phyloP scores from a whole-genome alignment of 768 basidiomycete species.

The Trametes maxima region DNA sequence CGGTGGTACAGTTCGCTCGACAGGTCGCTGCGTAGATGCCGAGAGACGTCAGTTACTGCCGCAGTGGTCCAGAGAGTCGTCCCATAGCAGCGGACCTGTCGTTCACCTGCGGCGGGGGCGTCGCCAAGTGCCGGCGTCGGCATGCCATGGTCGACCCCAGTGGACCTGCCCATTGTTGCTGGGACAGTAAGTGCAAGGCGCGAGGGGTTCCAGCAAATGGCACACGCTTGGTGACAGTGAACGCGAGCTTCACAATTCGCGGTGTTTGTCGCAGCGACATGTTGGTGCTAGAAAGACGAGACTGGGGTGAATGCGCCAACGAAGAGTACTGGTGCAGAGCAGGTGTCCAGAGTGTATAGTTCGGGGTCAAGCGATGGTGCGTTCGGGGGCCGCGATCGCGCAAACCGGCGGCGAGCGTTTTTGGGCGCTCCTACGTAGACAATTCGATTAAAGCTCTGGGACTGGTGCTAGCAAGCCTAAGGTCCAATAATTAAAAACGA shows the following conservation, averaged over 20 bases:
- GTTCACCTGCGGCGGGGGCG: constrained; percentile 60
- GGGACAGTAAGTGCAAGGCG: neutral
- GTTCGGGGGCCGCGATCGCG: neutral
- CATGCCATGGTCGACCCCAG: too few relatives aligned
- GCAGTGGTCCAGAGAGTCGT: constrained; percentile 1
- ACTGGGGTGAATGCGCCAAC: too few relatives aligned
- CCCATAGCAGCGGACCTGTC: constrained; percentile 45
- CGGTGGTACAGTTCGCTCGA: constrained; percentile 67
- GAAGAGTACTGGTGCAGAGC: too few relatives aligned
- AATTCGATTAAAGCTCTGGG: too few relatives aligned
- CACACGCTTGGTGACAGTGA: neutral
- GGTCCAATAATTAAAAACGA: neutral
- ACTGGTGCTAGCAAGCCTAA: neutral
- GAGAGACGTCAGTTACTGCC: constrained; percentile 4
- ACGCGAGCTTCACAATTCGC: neutral
- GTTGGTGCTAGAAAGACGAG: neutral
- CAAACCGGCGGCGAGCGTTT: neutral
- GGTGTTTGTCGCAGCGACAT: neutral
- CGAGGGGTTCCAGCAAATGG: neutral
- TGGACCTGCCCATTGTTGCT: neutral
- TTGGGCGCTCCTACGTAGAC: too few relatives aligned
- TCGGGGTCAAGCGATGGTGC: neutral
- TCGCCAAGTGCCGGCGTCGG: constrained; percentile 36
- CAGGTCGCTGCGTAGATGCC: constrained; percentile 45
- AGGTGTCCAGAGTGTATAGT: too few relatives aligned